Base-by-base conservation (phyloP, 2,329 filamentous ascomycete species). In the Aspergillus pseudotamarii region DNA sequence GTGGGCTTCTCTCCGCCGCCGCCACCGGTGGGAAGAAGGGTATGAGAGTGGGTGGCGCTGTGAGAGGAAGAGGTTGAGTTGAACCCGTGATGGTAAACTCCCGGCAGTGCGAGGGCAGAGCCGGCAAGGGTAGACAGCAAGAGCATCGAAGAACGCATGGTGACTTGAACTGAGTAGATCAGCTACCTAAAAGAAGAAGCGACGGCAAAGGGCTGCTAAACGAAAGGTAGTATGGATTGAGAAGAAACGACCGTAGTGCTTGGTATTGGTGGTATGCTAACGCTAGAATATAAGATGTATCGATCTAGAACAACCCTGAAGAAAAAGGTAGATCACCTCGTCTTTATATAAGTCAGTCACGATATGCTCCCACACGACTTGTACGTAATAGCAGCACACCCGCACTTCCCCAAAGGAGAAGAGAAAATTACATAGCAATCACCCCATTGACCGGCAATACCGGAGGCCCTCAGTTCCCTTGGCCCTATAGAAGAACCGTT, bases 61-160 rank as follows among this genome's bases (percentile, higher is more conserved):
- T 53, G 61, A 32, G 62, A 45, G 23, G 63, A 60, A 16, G 61
- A 60, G 30, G 53, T 66, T 36, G 48, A 50, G 21, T 61, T 63
- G 14, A 51, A 3, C n/a, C 54, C 64, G 6, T 56, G 54, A 36
- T 32, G 61, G 53, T 69, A 62, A 14, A 54, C 36, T 30, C 66
- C 62, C 21, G 70, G 68, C 14, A 66, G 62, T 38, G 69, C 70
- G 41, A 69, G 32, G 55, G 70, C 61, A 58, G 64, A 64, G 57
- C 69, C 67, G 21, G 64, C 63, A 28, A 72, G 66, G 62, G 69
- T 65, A 14, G 64, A 62, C 26, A 71, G 43, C 28, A 68, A 30
- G 36, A 70, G 63, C 8, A 57, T 16, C 23, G 43, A 14, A 11
- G 28, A 32, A 46, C 38, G 46, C 61, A 63, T 60, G 23, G 11